A percentile compares a stretch with the other conserved stretches of the same genome.
Conservation (phyloP, 2,329 filamentous ascomycete species). For the Elsinoe fawcettii region DNA sequence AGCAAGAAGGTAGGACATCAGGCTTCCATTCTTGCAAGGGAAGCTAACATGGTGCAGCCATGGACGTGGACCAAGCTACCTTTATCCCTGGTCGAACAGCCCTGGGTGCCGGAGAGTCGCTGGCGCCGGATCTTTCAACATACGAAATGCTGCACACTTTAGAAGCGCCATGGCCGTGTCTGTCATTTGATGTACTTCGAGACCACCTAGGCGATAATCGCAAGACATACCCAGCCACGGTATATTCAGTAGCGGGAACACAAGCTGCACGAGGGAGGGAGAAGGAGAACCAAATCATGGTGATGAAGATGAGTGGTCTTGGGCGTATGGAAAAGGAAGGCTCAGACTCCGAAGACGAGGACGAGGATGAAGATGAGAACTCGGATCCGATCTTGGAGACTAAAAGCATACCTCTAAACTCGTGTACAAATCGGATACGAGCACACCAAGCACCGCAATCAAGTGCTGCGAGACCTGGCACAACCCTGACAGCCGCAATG, state of each 20-base stretch:
- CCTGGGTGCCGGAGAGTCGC: slow-evolving; percentile 80
- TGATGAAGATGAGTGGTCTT: slow-evolving; percentile 91
- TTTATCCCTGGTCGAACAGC: slow-evolving; percentile 95
- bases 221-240: slow-evolving; percentile 86
- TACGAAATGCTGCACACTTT: slow-evolving; percentile 97
- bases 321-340: slow-evolving; percentile 72
- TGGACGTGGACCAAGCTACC: slow-evolving; percentile 89
- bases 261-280: slow-evolving; percentile 70
- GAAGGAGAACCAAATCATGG: slow-evolving; percentile 86
- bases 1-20: slow-evolving; percentile 55
- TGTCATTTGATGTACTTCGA: slow-evolving; percentile 87
- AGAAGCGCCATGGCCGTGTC: slow-evolving; percentile 90
- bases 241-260: slow-evolving; percentile 91
- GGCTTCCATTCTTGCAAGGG: background rate
- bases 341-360: slow-evolving; percentile 61
- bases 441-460: slow-evolving; percentile 68
- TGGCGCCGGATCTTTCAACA: slow-evolving; percentile 84
- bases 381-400: slow-evolving; percentile 90
- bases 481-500: slow-evolving; percentile 83
- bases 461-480: slow-evolving; percentile 63
- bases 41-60: slow-evolving; percentile 50
- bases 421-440: slow-evolving; percentile 90
- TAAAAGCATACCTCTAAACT: slow-evolving; percentile 74
- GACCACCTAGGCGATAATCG: slow-evolving; percentile 82
- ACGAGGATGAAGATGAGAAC: slow-evolving; percentile 61